phyloP scores from a whole-genome alignment of 805 yeast species.

The Spathaspora girioi region DNA sequence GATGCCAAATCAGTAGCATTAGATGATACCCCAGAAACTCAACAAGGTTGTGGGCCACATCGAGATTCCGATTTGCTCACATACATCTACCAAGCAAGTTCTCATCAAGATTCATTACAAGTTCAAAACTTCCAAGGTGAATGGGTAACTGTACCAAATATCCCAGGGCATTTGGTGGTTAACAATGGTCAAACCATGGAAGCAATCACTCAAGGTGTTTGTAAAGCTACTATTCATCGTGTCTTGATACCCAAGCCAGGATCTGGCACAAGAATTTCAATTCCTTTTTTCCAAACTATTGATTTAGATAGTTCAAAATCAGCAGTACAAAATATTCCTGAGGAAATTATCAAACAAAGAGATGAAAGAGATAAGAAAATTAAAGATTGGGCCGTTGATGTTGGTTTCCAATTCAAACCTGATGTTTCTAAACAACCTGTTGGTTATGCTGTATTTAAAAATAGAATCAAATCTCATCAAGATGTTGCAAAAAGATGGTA shows the following conservation, averaged over 20 bases:
- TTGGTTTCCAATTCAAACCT: constrained; percentile 40
- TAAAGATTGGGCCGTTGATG: constrained; percentile 31
- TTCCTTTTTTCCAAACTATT: constrained; percentile 48
- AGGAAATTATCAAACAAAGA: constrained; percentile 22
- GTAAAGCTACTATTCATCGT: constrained; percentile 57
- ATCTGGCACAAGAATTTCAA: constrained; percentile 39
- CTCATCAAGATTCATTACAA: constrained; percentile 47
- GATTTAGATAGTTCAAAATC: constrained; percentile 32
- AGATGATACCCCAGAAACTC: constrained; percentile 24
- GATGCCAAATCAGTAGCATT: constrained; percentile 19
- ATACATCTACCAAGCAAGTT: constrained; percentile 54
- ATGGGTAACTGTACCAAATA: constrained; percentile 54
- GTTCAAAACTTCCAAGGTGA: constrained; percentile 53
- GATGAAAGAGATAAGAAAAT: constrained; percentile 34
- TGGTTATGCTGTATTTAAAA: constrained; percentile 44
- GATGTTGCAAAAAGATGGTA: constrained; percentile 42
- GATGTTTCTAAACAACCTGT: constrained; percentile 38
- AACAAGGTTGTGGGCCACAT: constrained; percentile 63
- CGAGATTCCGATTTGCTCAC: constrained; percentile 64
- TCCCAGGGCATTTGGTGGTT: constrained; percentile 48
- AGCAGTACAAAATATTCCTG: constrained; percentile 25
- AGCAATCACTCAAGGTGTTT: constrained; percentile 54
- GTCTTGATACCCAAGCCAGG: constrained; percentile 43
- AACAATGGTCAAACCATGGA: constrained; percentile 62
- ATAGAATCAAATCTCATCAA: constrained; percentile 42